Evolutionary conservation across 345 rosid species (phyloP).

Genomic region (Sapria himalayana): DNA sequence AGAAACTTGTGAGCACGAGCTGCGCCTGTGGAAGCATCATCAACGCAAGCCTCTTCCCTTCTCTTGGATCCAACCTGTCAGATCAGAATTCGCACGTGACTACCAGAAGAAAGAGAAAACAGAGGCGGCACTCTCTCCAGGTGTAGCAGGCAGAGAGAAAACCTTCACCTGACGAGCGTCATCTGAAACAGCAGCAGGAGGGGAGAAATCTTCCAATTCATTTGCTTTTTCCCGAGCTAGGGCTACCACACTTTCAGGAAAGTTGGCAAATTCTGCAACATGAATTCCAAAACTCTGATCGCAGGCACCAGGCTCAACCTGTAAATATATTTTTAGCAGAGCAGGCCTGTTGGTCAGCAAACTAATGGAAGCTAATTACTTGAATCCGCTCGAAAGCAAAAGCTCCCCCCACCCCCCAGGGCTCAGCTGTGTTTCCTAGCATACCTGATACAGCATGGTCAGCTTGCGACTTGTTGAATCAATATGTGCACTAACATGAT

Average conservation of each 20-base stretch:
- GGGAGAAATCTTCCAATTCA: constrained; percentile 89
- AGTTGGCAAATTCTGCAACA: constrained; percentile 93
- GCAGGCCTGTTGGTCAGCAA: too few relatives aligned
- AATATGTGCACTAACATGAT: constrained; percentile 92
- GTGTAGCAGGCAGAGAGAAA: constrained; percentile 2
- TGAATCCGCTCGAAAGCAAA: neutral
- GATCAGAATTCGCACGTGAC: neutral
- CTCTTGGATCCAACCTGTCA: constrained; percentile 54
- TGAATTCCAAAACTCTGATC: constrained; percentile 99
- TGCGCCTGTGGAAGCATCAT: constrained; percentile 47
- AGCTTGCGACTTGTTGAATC: constrained; percentile 64
- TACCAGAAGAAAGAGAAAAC: neutral
- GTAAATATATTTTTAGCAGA: too few relatives aligned
- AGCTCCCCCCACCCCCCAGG: too few relatives aligned
- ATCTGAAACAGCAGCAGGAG: constrained; percentile 24
- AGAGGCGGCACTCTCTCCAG: neutral
- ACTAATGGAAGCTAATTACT: neutral
- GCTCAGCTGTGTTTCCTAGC: too few relatives aligned
- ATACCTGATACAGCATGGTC: constrained; percentile 94
- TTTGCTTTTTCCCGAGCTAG: constrained; percentile 91
- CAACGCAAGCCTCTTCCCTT: constrained; percentile 34
- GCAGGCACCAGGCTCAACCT: constrained; percentile 93
- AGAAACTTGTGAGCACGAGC: constrained; percentile 60
- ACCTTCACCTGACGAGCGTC: constrained; percentile 8
- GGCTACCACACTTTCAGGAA: constrained; percentile 80